Conservation (phyloP, 768 basidiomycete genomes). For the Termitomyces sp. region DNA sequence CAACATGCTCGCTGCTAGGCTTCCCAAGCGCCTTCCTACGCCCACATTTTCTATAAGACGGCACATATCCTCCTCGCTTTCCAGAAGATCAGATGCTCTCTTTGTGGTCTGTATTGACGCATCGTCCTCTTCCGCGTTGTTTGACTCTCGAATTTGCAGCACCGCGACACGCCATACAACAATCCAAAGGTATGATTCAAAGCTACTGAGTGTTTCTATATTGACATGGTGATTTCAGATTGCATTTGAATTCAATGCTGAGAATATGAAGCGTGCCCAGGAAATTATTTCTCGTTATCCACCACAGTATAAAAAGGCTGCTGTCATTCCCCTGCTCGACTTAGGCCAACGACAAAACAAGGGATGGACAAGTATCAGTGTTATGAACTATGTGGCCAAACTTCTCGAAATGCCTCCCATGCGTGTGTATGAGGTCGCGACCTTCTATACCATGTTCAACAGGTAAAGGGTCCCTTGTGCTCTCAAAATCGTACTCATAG, state of each 20-base stretch:
- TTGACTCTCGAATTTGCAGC: slow-evolving; percentile 47
- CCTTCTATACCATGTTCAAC: slow-evolving; percentile 99
- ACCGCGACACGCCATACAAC: slow-evolving; percentile 93
- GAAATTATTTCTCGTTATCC: slow-evolving; percentile 94
- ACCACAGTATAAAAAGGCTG: slow-evolving; percentile 98
- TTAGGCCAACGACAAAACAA: slow-evolving; percentile 97
- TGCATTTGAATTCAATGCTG: slow-evolving; percentile 79
- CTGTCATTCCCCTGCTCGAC: slow-evolving; percentile 94
- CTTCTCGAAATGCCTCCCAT: slow-evolving; percentile 93
- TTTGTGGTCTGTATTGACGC: slow-evolving; percentile 66
- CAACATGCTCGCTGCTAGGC: slow-evolving; percentile 31
- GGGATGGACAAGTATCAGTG: slow-evolving; percentile 96
- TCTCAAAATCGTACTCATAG: neutral
- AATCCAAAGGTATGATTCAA: slow-evolving; percentile 70
- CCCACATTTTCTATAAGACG: slow-evolving; percentile 27
- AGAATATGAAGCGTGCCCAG: slow-evolving; percentile 82
- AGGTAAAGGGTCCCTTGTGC: slow-evolving; percentile 50
- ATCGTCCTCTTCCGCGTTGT: slow-evolving; percentile 3
- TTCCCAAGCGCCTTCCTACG: slow-evolving; percentile 31
- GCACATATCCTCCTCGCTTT: slow-evolving; percentile 39
- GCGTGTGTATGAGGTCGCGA: slow-evolving; percentile 99
- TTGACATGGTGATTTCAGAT: slow-evolving; percentile 52
- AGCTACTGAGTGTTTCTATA: slow-evolving; percentile 5
- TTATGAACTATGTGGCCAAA: slow-evolving; percentile 98
- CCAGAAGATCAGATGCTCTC: slow-evolving; percentile 75